phyloP scores from a whole-genome alignment of 148 eudicot species.

The Fallopia convolvulus region DNA sequence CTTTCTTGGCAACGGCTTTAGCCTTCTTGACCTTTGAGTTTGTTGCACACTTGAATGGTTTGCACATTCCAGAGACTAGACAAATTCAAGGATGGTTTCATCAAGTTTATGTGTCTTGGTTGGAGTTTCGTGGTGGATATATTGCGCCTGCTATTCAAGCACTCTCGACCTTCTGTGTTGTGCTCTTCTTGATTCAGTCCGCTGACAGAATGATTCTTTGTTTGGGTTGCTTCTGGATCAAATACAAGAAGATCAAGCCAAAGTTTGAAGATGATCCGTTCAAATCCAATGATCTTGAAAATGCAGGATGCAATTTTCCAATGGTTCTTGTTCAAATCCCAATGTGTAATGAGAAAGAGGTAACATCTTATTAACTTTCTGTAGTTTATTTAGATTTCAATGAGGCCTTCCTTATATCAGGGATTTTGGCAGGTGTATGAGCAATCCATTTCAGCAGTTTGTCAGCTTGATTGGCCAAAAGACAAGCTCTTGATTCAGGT shows the following conservation, averaged over 20 bases:
- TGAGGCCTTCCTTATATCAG: not conserved
- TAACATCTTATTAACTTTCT: constrained; percentile 4
- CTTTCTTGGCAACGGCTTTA: constrained; percentile 33
- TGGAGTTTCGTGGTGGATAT: constrained; percentile 33
- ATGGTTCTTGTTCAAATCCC: constrained; percentile 64
- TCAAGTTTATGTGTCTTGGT: constrained; percentile 30
- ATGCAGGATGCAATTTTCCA: constrained; percentile 29
- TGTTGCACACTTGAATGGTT: constrained; percentile 40
- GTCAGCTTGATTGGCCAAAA: constrained; percentile 71
- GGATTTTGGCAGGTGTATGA: constrained; percentile 45
- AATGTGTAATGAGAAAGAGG: constrained; percentile 59
- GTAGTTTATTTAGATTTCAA: not conserved
- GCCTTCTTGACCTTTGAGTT: constrained; percentile 39
- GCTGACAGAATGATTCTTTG: constrained; percentile 45
- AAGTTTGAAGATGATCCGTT: constrained; percentile 23
- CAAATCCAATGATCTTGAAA: constrained; percentile 33
- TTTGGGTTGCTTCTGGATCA: constrained; percentile 56
- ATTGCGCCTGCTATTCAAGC: constrained; percentile 41
- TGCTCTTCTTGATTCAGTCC: constrained; percentile 44
- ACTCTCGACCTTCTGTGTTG: constrained; percentile 37
- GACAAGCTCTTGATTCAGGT: constrained; percentile 51
- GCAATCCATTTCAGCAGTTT: constrained; percentile 61
- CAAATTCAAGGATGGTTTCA: constrained; percentile 44
- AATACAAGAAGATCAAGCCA: constrained; percentile 38
- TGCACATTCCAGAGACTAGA: constrained; percentile 28